Evolutionary conservation across 805 yeast species (phyloP).

Genomic region (Saccharomycopsis microspora): DNA sequence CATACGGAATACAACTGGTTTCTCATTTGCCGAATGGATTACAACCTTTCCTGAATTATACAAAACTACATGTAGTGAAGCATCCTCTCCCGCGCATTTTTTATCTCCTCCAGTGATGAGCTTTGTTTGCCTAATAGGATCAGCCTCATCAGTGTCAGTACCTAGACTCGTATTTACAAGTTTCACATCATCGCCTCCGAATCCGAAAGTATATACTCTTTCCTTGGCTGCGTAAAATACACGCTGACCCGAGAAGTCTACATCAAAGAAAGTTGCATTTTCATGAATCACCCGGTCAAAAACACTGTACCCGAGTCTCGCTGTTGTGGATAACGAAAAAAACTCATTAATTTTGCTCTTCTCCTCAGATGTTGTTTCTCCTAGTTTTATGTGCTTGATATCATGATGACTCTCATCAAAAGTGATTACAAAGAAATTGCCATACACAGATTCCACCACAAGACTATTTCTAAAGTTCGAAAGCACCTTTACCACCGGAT

Average conservation of each 20-base stretch:
- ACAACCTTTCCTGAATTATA: conserved; percentile 14
- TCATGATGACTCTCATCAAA: neutral
- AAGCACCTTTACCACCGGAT: conserved; percentile 9
- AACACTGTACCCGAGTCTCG: too few species aligned
- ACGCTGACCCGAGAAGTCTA: too few species aligned
- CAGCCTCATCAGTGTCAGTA: too few species aligned
- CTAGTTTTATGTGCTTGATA: neutral
- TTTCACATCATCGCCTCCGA: too few species aligned
- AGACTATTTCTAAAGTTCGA: conserved; percentile 6
- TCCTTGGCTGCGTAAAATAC: too few species aligned
- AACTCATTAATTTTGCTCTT: neutral
- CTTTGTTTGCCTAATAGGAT: neutral
- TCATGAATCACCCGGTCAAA: too few species aligned
- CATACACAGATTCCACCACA: conserved; percentile 9
- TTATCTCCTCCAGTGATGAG: neutral
- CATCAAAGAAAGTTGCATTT: too few species aligned
- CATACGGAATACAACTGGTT: conserved; percentile 4
- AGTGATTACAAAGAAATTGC: conserved; percentile 1
- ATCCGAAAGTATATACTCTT: too few species aligned
- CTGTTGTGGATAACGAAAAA: conserved; percentile 2
- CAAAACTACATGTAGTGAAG: conserved; percentile 3
- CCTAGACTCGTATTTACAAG: too few species aligned
- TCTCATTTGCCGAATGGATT: conserved; percentile 2
- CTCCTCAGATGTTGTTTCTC: too few species aligned
- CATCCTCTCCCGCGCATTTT: conserved; percentile 11